Percentiles rank a stretch among this genome's conserved stretches.
Conservation (phyloP, 176 grass and related monocot genomes). For the Oryza nivara region DNA sequence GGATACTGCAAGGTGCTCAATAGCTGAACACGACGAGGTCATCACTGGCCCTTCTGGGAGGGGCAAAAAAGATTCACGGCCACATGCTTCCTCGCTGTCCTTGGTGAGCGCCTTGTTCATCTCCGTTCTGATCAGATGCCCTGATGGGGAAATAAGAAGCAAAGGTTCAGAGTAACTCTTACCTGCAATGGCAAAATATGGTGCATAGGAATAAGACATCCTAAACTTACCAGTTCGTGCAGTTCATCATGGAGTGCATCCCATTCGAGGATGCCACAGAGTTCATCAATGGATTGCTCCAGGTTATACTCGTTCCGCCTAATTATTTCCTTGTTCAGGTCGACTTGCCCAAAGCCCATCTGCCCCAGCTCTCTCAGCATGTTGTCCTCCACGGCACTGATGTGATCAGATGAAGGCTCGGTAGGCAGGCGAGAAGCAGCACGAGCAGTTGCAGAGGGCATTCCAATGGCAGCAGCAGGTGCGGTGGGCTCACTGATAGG, state of each 20-base stretch:
- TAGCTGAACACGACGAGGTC: not conserved
- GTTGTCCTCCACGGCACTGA: slow-evolving; percentile 50
- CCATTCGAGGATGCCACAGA: slow-evolving; percentile 67
- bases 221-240: slow-evolving; percentile 58
- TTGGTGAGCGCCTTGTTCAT: slow-evolving; percentile 51
- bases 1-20: slow-evolving; percentile 3
- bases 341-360: slow-evolving; percentile 70
- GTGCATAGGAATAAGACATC: not conserved
- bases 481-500: not conserved
- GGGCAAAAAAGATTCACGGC: slow-evolving; percentile 41
- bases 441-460: not conserved
- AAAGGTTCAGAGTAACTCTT: slow-evolving; percentile 6
- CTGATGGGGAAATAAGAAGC: slow-evolving; percentile 33
- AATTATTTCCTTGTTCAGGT: slow-evolving; percentile 83
- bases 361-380: slow-evolving; percentile 62
- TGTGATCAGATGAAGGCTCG: not conserved
- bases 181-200: not conserved
- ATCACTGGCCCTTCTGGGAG: slow-evolving; percentile 39
- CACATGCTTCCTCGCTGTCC: slow-evolving; percentile 36
- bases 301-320: slow-evolving; percentile 67
- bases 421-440: not conserved
- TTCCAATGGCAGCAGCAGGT: not conserved
- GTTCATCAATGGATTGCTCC: slow-evolving; percentile 62
- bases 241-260: slow-evolving; percentile 60
- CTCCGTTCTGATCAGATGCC: slow-evolving; percentile 52